Conservation (phyloP, 192 early-diverging fungal species). For the Gryganskiella cystojenkinii region DNA sequence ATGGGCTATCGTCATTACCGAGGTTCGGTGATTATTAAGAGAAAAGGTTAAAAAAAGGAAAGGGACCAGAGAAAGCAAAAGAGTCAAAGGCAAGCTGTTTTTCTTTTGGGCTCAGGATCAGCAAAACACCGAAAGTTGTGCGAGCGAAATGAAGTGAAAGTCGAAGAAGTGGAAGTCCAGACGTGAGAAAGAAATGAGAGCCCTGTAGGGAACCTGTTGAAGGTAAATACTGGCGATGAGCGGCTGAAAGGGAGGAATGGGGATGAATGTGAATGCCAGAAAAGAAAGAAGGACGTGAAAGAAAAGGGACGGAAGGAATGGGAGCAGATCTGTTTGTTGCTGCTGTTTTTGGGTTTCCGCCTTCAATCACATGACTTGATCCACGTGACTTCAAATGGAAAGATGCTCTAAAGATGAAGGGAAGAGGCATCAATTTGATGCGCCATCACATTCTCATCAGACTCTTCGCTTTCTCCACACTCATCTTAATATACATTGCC, state of each 20-base stretch:
- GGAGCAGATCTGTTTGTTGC: not conserved
- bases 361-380: too few relatives aligned
- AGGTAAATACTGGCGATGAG: too few relatives aligned
- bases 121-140: too few relatives aligned
- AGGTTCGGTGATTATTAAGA: too few relatives aligned
- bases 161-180: not conserved
- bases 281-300: not conserved
- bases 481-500: not conserved
- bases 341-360: not conserved
- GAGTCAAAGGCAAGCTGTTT: not conserved
- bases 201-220: not conserved
- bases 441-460: not conserved
- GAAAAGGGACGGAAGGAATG: not conserved
- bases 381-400: too few relatives aligned
- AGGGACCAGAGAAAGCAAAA: not conserved
- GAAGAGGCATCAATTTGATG: not conserved
- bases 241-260: not conserved
- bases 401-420: too few relatives aligned
- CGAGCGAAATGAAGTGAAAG: too few relatives aligned
- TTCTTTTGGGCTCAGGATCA: too few relatives aligned
- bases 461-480: not conserved
- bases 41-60: slow-evolving; percentile 3
- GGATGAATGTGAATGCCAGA: not conserved
- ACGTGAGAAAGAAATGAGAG: not conserved
- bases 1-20: too few relatives aligned